Base-by-base conservation (phyloP, 352 stramenopile genomes). In the Pythium aphanidermatum region DNA sequence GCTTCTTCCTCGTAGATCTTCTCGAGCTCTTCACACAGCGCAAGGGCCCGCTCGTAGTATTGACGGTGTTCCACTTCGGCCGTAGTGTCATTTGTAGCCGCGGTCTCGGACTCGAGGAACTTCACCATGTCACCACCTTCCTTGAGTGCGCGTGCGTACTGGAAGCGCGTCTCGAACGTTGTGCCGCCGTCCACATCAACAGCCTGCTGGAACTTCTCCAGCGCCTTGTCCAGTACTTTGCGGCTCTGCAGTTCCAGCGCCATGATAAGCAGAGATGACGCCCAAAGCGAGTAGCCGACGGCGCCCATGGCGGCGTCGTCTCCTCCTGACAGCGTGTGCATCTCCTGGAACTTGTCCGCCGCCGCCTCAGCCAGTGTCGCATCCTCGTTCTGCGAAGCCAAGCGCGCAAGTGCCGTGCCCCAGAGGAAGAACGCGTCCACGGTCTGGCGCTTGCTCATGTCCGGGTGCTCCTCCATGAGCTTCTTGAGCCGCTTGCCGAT, bases 401-500 rank as follows among this genome's bases (percentile, higher is more conserved):
- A 55, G 5, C 80, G 77, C 29, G 80, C 68, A 24, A 92, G 49
- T 13, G 80, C 80, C 5, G 77, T 87, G 25, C 80, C 80, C 80
- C 80, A 92, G 17, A 92, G 47, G 51, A 89, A 92, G 50, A 74
- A 83, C 23, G 77, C 77, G 46, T 92, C 79, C 31, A 89, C 51
- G 36, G 75, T 65, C 50, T 88, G 78, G 20, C 59, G 39, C 37
- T 58, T 60, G 9, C 62, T 50, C 60, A 92, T 69, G 5, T 48
- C 26, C 19, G 70, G 68, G 44, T 87, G 58, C 30, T 35, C 55
- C 43, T 92, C 80, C 49, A 92, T 67, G 35, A 90, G 57, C 49
- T 70, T 75, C 59, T 92, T 92, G 31, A 92, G 60, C 6, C 80
- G 69, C 56, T 92, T 92, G 35, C 80, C 77, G 50, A 92, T 87